Evolutionary conservation across 805 yeast species (phyloP).

Genomic region (Debaryomyces tyrocola): DNA sequence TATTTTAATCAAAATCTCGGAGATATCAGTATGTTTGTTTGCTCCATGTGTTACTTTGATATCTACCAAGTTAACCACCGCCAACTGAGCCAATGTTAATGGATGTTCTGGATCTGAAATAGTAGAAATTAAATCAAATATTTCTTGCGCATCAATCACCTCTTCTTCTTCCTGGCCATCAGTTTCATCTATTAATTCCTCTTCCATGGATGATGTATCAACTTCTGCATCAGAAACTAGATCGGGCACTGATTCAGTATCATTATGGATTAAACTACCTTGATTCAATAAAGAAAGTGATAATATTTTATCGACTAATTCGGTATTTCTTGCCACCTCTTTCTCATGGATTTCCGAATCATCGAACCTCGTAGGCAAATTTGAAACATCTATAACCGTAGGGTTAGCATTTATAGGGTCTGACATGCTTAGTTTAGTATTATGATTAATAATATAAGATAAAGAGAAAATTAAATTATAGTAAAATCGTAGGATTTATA

Average conservation of each 20-base stretch:
- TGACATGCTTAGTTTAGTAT: conserved; percentile 46
- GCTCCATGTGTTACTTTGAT: conserved; percentile 67
- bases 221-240: conserved; percentile 10
- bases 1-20: conserved; percentile 76
- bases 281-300: conserved; percentile 28
- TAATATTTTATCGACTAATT: conserved; percentile 26
- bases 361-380: conserved; percentile 67
- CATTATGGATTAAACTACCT: background rate
- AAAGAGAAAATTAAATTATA: too few species aligned
- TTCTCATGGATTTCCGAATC: conserved; percentile 3
- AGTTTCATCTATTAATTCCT: conserved; percentile 19
- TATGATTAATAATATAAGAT: background rate
- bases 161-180: conserved; percentile 49
- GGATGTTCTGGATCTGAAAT: conserved; percentile 99
- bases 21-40: conserved; percentile 42
- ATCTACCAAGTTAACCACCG: conserved; percentile 85
- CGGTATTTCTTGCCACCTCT: conserved; percentile 12
- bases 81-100: conserved; percentile 85
- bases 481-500: too few species aligned
- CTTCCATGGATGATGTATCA: conserved; percentile 14
- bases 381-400: conserved; percentile 69
- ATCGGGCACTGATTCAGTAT: background rate
- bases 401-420: conserved; percentile 94
- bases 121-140: conserved; percentile 79
- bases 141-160: conserved; percentile 83